phyloP scores from a whole-genome alignment of 2,329 filamentous ascomycete genomes.

The Xylariaceae sp. region DNA sequence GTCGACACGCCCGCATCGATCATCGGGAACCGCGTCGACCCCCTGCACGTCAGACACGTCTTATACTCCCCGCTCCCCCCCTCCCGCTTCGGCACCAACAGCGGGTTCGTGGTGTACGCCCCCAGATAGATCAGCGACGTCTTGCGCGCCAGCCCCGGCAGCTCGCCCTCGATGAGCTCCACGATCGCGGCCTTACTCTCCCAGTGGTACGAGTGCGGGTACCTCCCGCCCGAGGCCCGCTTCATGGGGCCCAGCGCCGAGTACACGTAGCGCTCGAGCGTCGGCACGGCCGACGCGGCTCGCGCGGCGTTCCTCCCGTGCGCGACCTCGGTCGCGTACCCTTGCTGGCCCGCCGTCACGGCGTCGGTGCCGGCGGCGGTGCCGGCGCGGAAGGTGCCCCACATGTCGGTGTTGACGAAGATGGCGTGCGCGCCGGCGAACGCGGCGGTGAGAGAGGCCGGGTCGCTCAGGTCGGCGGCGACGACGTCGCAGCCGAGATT shows the following conservation, averaged over 20 bases:
- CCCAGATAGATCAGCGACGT: slow-evolving; percentile 28
- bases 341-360: slow-evolving; percentile 6
- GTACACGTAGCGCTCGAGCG: slow-evolving; percentile 23
- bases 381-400: slow-evolving; percentile 6
- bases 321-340: slow-evolving; percentile 7
- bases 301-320: slow-evolving; percentile 24
- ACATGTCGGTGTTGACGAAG: slow-evolving; percentile 20
- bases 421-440: slow-evolving; percentile 17
- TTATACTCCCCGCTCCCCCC: slow-evolving; percentile 24
- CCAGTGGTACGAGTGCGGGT: slow-evolving; percentile 25
- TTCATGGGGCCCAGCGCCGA: slow-evolving; percentile 20
- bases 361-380: slow-evolving; percentile 3
- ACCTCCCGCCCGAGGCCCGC: slow-evolving; percentile 17
- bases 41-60: slow-evolving; percentile 25
- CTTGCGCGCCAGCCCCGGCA: slow-evolving; percentile 23
- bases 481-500: slow-evolving; percentile 12
- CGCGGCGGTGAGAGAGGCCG: slow-evolving; percentile 7
- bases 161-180: slow-evolving; percentile 22
- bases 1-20: slow-evolving; percentile 34
- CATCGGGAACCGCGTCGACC: slow-evolving; percentile 31
- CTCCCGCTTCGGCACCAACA: slow-evolving; percentile 26
- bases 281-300: slow-evolving; percentile 23
- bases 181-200: slow-evolving; percentile 25
- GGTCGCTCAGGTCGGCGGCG: slow-evolving; percentile 11
- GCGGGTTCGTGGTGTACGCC: slow-evolving; percentile 27